Percentiles rank a stretch among this genome's conserved stretches.
phyloP scores from a whole-genome alignment of 345 rosid genomes.

The Anacardium occidentale region DNA sequence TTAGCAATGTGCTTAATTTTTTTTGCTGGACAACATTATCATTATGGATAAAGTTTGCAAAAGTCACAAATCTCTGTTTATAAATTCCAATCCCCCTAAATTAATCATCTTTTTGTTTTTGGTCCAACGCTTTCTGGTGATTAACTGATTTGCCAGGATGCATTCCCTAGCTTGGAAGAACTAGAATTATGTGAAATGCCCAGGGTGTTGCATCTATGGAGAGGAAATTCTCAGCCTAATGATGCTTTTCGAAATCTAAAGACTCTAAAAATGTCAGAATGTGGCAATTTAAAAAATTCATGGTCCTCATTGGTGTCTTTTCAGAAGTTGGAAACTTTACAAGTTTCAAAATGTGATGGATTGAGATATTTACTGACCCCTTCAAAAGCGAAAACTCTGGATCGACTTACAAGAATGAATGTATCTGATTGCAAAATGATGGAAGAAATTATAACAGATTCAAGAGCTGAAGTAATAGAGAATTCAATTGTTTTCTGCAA shows the following conservation, averaged over 20 bases:
- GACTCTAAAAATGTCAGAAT: neutral
- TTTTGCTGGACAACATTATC: neutral
- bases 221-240: neutral
- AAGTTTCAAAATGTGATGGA: slow-evolving; percentile 1
- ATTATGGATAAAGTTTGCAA: too few species aligned
- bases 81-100: too few species aligned
- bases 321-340: neutral
- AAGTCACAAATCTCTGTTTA: too few species aligned
- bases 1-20: too few species aligned
- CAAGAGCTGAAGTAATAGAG: neutral
- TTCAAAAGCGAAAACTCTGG: neutral
- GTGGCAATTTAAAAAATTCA: neutral
- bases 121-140: neutral
- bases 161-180: neutral
- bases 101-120: neutral
- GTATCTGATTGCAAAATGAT: neutral
- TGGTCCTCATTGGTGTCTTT: neutral
- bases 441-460: neutral
- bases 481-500: neutral
- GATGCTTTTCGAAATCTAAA: neutral
- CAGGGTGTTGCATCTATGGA: neutral
- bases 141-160: neutral
- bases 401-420: neutral
- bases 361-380: too few species aligned
- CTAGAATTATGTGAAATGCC: neutral